These are phyloP conservation scores for Gardenia jasminoides DNA, from an alignment of 257 asterid genomes.

Conservation along the genomic window DNA sequence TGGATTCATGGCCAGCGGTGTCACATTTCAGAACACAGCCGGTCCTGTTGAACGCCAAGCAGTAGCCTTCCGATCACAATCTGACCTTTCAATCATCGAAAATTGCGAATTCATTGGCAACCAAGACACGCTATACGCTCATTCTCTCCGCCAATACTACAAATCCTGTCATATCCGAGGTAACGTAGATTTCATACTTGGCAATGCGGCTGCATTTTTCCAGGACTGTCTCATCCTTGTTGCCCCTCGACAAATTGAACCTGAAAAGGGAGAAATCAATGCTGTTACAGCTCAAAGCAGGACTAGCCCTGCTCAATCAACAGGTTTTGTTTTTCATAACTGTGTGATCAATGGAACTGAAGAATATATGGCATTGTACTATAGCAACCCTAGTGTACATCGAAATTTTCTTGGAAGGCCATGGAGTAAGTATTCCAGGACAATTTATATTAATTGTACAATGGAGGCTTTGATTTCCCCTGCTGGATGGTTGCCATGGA, in stretches of 20 bases:
- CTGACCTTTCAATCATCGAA: conserved; percentile 43
- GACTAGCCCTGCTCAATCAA: conserved; percentile 44
- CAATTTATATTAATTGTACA: conserved; percentile 36
- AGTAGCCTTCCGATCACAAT: conserved; percentile 51
- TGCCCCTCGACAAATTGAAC: conserved; percentile 41
- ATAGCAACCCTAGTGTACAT: conserved; percentile 38
- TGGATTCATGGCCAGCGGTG: conserved; percentile 52
- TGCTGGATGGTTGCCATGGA: conserved; percentile 53
- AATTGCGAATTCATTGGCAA: conserved; percentile 50
- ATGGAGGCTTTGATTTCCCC: conserved; percentile 37
- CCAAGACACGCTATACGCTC: conserved; percentile 52
- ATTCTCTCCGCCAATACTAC: conserved; percentile 52
- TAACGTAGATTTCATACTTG: conserved; percentile 51
- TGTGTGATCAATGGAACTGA: conserved; percentile 49
- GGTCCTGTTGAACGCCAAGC: conserved; percentile 57
- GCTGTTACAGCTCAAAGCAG: conserved; percentile 57
- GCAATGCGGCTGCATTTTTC: conserved; percentile 48
- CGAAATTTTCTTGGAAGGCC: conserved; percentile 51
- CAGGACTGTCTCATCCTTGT: conserved; percentile 39
- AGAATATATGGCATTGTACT: conserved; percentile 40
- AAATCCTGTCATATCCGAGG: conserved; percentile 55
- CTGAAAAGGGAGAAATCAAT: conserved; percentile 48
- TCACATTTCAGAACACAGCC: conserved; percentile 50
- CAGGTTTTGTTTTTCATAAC: conserved; percentile 45
- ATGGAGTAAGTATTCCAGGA: conserved; percentile 53